These are phyloP conservation scores for Cucurbita maxima DNA, from an alignment of 306 rosid species.

Conservation along the genomic window DNA sequence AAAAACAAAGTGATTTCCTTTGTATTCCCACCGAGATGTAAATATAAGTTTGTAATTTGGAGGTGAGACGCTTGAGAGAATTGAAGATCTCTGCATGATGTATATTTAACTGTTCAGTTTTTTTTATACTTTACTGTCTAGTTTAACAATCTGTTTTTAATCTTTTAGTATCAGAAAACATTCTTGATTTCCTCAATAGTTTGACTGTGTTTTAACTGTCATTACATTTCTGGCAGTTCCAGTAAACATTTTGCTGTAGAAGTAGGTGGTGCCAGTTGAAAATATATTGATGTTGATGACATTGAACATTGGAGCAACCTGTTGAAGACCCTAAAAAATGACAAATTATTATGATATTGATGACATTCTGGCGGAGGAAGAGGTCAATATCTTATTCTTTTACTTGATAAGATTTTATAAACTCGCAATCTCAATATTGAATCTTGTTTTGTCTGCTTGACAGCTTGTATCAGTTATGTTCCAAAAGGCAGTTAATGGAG, in stretches of 20 bases:
- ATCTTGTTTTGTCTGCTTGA: slow-evolving; percentile 6
- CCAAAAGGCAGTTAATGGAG: slow-evolving; percentile 70
- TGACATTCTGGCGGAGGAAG: slow-evolving; percentile 71
- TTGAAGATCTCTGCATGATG: background rate
- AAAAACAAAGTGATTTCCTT: background rate
- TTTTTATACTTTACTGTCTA: background rate
- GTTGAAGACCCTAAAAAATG: slow-evolving; percentile 22
- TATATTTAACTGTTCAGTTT: background rate
- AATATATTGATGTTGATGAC: slow-evolving; percentile 11
- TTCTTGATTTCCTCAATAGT: background rate
- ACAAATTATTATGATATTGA: slow-evolving; percentile 67
- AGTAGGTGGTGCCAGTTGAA: background rate
- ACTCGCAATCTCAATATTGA: slow-evolving; percentile 5
- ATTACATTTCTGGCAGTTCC: background rate
- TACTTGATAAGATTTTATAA: background rate
- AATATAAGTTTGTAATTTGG: background rate
- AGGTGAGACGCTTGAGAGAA: background rate
- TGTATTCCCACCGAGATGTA: background rate
- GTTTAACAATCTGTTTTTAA: background rate
- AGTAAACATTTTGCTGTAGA: background rate
- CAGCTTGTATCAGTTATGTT: slow-evolving; percentile 60
- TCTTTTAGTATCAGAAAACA: background rate
- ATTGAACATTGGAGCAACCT: slow-evolving; percentile 14
- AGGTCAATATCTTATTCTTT: slow-evolving; percentile 25
- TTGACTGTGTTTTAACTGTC: background rate